Percentiles rank a stretch among this genome's conserved stretches.
phyloP scores from a whole-genome alignment of 2,329 filamentous ascomycete genomes.

The Ampelomyces quisqualis region DNA sequence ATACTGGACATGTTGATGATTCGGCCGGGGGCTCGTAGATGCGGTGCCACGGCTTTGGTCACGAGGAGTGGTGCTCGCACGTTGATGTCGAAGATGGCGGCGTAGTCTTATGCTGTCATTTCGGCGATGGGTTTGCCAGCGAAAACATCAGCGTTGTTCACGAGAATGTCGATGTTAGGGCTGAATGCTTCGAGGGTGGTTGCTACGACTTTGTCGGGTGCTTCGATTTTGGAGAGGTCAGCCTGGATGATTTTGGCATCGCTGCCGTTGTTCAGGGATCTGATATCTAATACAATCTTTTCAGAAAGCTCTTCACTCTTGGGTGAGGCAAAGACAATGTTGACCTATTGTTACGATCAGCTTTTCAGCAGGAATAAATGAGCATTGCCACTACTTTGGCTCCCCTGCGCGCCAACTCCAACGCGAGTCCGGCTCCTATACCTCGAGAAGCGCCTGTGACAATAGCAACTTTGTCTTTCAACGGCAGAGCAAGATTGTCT shows the following conservation, averaged over 20 bases:
- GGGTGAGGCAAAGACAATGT: slow-evolving; percentile 47
- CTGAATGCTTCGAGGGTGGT: slow-evolving; percentile 44
- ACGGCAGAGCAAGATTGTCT: slow-evolving; percentile 12
- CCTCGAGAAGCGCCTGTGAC: slow-evolving; percentile 55
- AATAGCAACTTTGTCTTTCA: slow-evolving; percentile 47
- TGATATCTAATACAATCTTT: slow-evolving; percentile 40
- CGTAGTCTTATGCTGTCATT: slow-evolving; percentile 53
- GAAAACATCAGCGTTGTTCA: slow-evolving; percentile 47
- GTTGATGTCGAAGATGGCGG: slow-evolving; percentile 59
- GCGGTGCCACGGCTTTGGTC: slow-evolving; percentile 55
- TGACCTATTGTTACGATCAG: slow-evolving; percentile 37
- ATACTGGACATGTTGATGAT: slow-evolving; percentile 63
- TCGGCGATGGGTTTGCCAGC: slow-evolving; percentile 30
- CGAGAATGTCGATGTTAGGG: slow-evolving; percentile 46
- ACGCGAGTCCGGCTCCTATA: slow-evolving; percentile 52
- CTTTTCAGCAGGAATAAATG: neutral
- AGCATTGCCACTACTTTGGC: slow-evolving; percentile 39
- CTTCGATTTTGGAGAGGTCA: slow-evolving; percentile 41
- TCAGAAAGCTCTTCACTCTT: slow-evolving; percentile 40
- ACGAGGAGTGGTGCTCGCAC: slow-evolving; percentile 57
- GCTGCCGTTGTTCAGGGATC: slow-evolving; percentile 38
- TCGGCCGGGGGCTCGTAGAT: slow-evolving; percentile 51
- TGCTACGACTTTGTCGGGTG: slow-evolving; percentile 42
- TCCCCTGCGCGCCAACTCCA: slow-evolving; percentile 51
- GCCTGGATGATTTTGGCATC: slow-evolving; percentile 44